A percentile compares a stretch with the other conserved stretches of the same genome.
phyloP scores from a whole-genome alignment of 176 grass and related monocot species.

The Pharus latifolius region DNA sequence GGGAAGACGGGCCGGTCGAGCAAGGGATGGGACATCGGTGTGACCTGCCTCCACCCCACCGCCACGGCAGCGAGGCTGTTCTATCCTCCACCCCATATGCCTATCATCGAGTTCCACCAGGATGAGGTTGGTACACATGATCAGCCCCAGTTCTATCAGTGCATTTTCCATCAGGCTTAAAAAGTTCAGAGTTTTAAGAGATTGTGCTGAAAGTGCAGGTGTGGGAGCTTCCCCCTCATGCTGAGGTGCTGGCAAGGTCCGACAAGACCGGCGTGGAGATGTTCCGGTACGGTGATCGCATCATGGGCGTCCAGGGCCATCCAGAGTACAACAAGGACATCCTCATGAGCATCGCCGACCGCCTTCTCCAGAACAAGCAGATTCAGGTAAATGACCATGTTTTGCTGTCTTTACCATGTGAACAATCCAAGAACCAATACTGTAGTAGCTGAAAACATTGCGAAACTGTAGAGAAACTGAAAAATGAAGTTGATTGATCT shows the following conservation, averaged over 20 bases:
- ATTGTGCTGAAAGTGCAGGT: conserved; percentile 6
- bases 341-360: conserved; percentile 65
- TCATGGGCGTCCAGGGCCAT: conserved; percentile 90
- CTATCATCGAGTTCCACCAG: conserved; percentile 84
- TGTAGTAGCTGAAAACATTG: too few relatives aligned
- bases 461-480: not conserved
- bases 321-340: conserved; percentile 91
- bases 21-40: conserved; percentile 87
- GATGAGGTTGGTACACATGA: conserved; percentile 36
- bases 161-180: not conserved
- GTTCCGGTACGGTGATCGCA: conserved; percentile 52
- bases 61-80: conserved; percentile 41
- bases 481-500: not conserved
- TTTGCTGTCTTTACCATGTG: not conserved
- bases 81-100: conserved; percentile 68
- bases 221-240: conserved; percentile 51
- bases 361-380: conserved; percentile 48
- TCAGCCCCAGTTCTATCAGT: not conserved
- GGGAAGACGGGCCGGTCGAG: conserved; percentile 46
- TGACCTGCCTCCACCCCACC: conserved; percentile 82
- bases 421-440: too few relatives aligned
- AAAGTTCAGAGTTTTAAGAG: not conserved
- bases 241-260: conserved; percentile 54
- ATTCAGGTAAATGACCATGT: conserved; percentile 38
- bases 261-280: conserved; percentile 83